A percentile compares a stretch with the other conserved stretches of the same genome.
Conservation (phyloP, 2,329 filamentous ascomycete genomes). For the Aspergillus sp. region DNA sequence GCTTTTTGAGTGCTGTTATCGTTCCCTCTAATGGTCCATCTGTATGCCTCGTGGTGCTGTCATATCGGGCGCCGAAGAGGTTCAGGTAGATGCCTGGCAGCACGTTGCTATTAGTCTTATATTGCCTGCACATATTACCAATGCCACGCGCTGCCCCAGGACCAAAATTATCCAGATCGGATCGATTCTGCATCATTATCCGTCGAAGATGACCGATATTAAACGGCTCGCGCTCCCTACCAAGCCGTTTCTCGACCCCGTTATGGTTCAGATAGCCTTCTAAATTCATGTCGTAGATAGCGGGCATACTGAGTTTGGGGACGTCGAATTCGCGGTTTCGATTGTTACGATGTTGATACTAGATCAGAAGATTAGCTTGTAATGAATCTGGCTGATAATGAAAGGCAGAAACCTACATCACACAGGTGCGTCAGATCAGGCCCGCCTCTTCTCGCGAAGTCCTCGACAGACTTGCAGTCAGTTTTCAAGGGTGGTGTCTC, state of each 20-base stretch:
- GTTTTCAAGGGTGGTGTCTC: background rate
- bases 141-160: background rate
- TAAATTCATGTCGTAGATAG: background rate
- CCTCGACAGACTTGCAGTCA: background rate
- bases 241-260: background rate
- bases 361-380: background rate
- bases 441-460: background rate
- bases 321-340: background rate
- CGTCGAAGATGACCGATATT: background rate
- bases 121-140: background rate
- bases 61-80: background rate
- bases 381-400: background rate
- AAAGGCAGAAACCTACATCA: background rate
- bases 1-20: background rate
- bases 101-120: background rate
- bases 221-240: background rate
- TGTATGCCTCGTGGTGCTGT: too few relatives aligned
- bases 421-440: background rate
- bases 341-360: background rate
- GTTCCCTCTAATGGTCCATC: background rate
- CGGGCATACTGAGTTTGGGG: background rate
- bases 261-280: background rate
- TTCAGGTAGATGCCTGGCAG: background rate
- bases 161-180: background rate
- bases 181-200: background rate